phyloP scores from a whole-genome alignment of 495 filamentous ascomycete species.

The Aspergillus sparsus region DNA sequence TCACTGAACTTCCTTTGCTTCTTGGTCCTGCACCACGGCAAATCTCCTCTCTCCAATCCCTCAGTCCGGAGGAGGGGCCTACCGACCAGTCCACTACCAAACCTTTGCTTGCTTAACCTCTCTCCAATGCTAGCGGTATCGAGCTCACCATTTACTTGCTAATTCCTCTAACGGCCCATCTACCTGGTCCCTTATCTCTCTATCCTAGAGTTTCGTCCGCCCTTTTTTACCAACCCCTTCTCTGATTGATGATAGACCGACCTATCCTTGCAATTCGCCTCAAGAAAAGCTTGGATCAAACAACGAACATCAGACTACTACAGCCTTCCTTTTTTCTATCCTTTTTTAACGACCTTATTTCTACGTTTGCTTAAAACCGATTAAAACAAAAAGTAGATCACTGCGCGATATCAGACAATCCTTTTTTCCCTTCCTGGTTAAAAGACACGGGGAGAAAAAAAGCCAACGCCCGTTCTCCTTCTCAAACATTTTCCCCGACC shows the following conservation, averaged over 20 bases:
- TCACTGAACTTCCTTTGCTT: conserved; percentile 26
- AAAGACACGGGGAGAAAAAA: conserved; percentile 12
- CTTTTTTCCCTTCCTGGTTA: not conserved
- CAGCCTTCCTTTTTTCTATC: conserved; percentile 7
- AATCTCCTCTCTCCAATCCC: conserved; percentile 27
- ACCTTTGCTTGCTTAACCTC: conserved; percentile 10
- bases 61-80: conserved; percentile 24
- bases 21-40: conserved; percentile 25
- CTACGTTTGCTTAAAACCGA: not conserved
- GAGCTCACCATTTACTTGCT: conserved; percentile 20
- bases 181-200: conserved; percentile 23
- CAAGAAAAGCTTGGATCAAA: conserved; percentile 20
- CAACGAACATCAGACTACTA: conserved; percentile 12
- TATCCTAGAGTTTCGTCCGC: conserved; percentile 18
- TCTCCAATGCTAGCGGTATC: conserved; percentile 23
- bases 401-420: conserved; percentile 9
- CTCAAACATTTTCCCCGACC: conserved; percentile 40
- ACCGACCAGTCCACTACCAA: not conserved
- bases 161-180: conserved; percentile 15
- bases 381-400: not conserved
- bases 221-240: conserved; percentile 18
- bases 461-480: conserved; percentile 10
- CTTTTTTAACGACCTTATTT: conserved; percentile 1
- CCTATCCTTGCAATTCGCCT: conserved; percentile 18
- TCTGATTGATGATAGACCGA: conserved; percentile 19